Evolutionary conservation across 352 stramenopile genomes (phyloP), one percentile per base, ranked within the genome.

Genomic region (Globisporangium cylindrosporum): DNA sequence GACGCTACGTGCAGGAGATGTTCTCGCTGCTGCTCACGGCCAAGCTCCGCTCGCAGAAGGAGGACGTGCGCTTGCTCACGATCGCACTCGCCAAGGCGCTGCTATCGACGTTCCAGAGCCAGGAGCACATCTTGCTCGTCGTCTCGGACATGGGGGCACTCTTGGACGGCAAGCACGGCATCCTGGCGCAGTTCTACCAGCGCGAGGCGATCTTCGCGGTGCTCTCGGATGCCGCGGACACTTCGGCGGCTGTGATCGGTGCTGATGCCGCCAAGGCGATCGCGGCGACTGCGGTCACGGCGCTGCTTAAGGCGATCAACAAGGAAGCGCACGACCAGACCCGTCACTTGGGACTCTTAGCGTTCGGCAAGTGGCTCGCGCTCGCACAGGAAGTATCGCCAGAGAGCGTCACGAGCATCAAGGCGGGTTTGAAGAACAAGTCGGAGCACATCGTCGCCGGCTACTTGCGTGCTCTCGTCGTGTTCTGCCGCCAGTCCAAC

Each of bases 101-200:
- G 15, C 61, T 91, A 0, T 34, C 46, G 3, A 85, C 76, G 5
- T 91, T 91, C 69, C 69, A 74, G 53, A 74, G 80, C 61, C 76
- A 80, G 10, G 73, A 86, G 22, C 73, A 84, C 59, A 80, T 94
- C 53, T 63, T 79, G 64, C 63, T 78, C 53, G 72, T 96, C 15
- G 77, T 94, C 53, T 62, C 72, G 0, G 72, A 88, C 18, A 78
- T 95, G 65, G 71, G 73, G 2, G 76, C 76, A 0, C 71, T 96
- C 62, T 57, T 95, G 41, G 86, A 94, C 34, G 88, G 88, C 32
- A 94, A 95, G 59, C 81, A 92, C 58, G 89, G 89, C 32, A 78
- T 96, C 38, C 71, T 96, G 36, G 89, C 89, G n/a, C 89, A 96
- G 69, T 96, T 95, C 53, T 96, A 95, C 71, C 85, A 92, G 74